Evolutionary conservation across 441 rosid genomes (phyloP).

Genomic region (Erysimum cheiri): DNA sequence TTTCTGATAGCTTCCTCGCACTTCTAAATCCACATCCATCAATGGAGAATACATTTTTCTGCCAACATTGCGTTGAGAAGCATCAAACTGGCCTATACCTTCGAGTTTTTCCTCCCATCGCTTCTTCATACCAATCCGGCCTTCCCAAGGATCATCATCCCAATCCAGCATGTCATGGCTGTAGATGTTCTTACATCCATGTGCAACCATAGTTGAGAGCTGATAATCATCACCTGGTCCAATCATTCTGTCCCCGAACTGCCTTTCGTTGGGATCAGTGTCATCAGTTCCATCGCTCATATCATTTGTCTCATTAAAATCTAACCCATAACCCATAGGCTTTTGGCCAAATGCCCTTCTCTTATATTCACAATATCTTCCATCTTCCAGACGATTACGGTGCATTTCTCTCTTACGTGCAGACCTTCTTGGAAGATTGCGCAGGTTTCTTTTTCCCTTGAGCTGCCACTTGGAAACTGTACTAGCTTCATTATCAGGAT

Average conservation of each 20-base stretch:
- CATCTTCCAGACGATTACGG: constrained; percentile 47
- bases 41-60: constrained; percentile 57
- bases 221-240: constrained; percentile 51
- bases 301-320: constrained; percentile 47
- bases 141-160: constrained; percentile 64
- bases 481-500: constrained; percentile 56
- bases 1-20: constrained; percentile 78
- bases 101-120: constrained; percentile 52
- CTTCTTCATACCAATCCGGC: constrained; percentile 47
- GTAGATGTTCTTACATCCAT: constrained; percentile 50
- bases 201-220: constrained; percentile 49
- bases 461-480: constrained; percentile 90
- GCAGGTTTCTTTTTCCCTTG: constrained; percentile 86
- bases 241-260: constrained; percentile 50
- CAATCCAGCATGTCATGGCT: constrained; percentile 52
- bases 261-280: constrained; percentile 54
- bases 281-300: constrained; percentile 50
- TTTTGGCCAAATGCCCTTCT: constrained; percentile 51
- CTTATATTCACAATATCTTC: constrained; percentile 53
- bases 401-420: constrained; percentile 45
- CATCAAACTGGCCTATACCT: constrained; percentile 51
- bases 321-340: constrained; percentile 48
- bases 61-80: constrained; percentile 48
- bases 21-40: constrained; percentile 87
- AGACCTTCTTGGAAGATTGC: constrained; percentile 66